Evolutionary conservation across 2,329 filamentous ascomycete genomes (phyloP), one percentile per base, ranked within the genome.

Genomic region (Colletotrichum sp.): DNA sequence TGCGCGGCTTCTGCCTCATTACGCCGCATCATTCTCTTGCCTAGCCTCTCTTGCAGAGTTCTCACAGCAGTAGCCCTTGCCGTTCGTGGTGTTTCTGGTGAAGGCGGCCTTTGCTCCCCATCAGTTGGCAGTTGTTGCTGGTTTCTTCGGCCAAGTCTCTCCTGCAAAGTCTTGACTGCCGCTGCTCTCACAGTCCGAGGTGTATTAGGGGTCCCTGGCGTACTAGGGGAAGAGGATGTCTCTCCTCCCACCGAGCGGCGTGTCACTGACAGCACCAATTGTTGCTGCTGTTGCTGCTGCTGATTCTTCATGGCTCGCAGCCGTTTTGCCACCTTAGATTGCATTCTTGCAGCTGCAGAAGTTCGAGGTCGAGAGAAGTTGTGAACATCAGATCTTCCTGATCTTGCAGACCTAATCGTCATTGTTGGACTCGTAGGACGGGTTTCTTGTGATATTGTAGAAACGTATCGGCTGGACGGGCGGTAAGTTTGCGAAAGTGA

Each of bases 281-380:
- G 13, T 32, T 49, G 44, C 7, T 60, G 52, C 15, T 12, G 9
- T 32, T 21, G 44, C 3, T 60, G 62, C 15, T 73, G 64, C n/a
- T 69, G 73, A 44, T 49, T 60, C 44, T 73, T 76, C 3, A 52
- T 52, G 2, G 26, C 44, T 5, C 64, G 64, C 28, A 73, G 2
- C 5, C 73, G 57, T 30, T 24, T 65, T 5, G 73, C 57, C 7
- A 76, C 73, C n/a, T 73, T 73, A 3, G 44, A 59, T 24, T 76
- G 73, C 70, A 76, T 76, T 30, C 73, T 73, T 6, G 70, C 73
- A n/a, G 73, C 73, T 15, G 73, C 59, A 5, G 73, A 73, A 4
- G 64, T 73, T 15, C 73, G 57, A n/a, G 73, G 73, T 7, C 73
- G 60, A 5, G 73, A 76, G n/a, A 76, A 76, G 18, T 73, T 76